Conservation (phyloP, 768 basidiomycete species). For the Gloeopeniophorella convolvens region DNA sequence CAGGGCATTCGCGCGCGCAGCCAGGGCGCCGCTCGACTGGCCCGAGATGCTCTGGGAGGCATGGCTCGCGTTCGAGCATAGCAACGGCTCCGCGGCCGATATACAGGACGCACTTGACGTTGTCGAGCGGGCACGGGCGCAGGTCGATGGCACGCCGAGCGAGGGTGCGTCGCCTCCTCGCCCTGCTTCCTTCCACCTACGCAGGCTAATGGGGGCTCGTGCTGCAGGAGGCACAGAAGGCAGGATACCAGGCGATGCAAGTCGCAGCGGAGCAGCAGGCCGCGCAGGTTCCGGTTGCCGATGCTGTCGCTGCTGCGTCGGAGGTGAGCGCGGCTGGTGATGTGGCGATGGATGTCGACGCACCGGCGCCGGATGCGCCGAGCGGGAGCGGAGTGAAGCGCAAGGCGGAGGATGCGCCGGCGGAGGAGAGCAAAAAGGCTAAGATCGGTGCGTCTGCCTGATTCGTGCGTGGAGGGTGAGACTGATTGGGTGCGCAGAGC, state of each 20-base stretch:
- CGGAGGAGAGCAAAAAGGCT: slow-evolving; percentile 51
- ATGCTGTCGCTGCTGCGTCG: too few relatives aligned
- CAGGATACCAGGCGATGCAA: slow-evolving; percentile 45
- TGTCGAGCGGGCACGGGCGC: slow-evolving; percentile 56
- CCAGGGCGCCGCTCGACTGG: slow-evolving; percentile 80
- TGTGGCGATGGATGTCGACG: slow-evolving; percentile 39
- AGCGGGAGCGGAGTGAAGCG: slow-evolving; percentile 56
- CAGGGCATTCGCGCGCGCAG: slow-evolving; percentile 56
- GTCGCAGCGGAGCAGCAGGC: slow-evolving; percentile 37
- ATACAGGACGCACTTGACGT: slow-evolving; percentile 57
- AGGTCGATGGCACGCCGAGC: slow-evolving; percentile 56
- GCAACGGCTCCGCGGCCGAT: slow-evolving; percentile 66
- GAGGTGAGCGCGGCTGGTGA: slow-evolving; percentile 17
- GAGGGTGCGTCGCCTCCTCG: slow-evolving; percentile 42
- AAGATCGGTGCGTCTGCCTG: slow-evolving; percentile 45
- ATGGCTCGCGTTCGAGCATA: slow-evolving; percentile 82
- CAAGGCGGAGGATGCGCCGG: slow-evolving; percentile 47
- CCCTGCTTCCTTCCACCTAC: background rate
- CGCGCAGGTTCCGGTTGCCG: slow-evolving; percentile 28
- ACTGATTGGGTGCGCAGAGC: slow-evolving; percentile 30
- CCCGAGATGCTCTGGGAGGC: slow-evolving; percentile 92
- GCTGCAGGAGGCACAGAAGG: slow-evolving; percentile 57
- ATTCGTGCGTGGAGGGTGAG: background rate
- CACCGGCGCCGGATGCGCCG: slow-evolving; percentile 30
- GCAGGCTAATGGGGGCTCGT: background rate